phyloP scores from a whole-genome alignment of 2,329 filamentous ascomycete genomes.

The Venturia carpophila region DNA sequence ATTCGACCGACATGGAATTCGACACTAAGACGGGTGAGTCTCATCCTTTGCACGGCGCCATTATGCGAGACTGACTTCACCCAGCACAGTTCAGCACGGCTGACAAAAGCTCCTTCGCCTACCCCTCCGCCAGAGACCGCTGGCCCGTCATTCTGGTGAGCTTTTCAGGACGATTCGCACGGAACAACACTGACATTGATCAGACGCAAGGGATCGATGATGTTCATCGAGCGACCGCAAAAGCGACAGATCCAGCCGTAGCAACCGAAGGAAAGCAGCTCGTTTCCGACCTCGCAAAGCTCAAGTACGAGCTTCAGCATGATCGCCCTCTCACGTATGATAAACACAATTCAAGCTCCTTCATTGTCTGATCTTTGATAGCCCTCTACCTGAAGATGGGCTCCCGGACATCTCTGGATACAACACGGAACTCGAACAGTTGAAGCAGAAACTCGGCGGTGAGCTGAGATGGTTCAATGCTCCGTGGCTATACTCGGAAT shows the following conservation, averaged over 20 bases:
- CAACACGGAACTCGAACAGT: constrained; percentile 73
- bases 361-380: constrained; percentile 28
- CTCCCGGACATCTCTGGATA: constrained; percentile 68
- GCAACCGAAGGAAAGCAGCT: constrained; percentile 78
- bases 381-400: constrained; percentile 70
- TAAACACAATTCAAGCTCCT: constrained; percentile 5
- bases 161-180: background rate
- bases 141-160: constrained; percentile 88
- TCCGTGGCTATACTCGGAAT: constrained; percentile 87
- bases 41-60: background rate
- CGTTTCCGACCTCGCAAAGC: constrained; percentile 64
- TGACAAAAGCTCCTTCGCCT: constrained; percentile 81
- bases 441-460: constrained; percentile 40
- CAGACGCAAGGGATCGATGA: constrained; percentile 92
- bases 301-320: constrained; percentile 96
- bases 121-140: constrained; percentile 71
- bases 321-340: constrained; percentile 68
- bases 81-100: constrained; percentile 69
- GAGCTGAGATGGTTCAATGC: constrained; percentile 73
- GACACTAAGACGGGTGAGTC: constrained; percentile 62
- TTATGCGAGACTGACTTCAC: constrained; percentile 18
- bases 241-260: constrained; percentile 54
- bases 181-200: background rate
- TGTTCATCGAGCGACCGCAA: constrained; percentile 65
- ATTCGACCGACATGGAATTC: constrained; percentile 52